A percentile compares a stretch with the other conserved stretches of the same genome.
These are phyloP conservation scores for Garcia nutans DNA, from an alignment of 345 rosid genomes.

Conservation along the genomic window DNA sequence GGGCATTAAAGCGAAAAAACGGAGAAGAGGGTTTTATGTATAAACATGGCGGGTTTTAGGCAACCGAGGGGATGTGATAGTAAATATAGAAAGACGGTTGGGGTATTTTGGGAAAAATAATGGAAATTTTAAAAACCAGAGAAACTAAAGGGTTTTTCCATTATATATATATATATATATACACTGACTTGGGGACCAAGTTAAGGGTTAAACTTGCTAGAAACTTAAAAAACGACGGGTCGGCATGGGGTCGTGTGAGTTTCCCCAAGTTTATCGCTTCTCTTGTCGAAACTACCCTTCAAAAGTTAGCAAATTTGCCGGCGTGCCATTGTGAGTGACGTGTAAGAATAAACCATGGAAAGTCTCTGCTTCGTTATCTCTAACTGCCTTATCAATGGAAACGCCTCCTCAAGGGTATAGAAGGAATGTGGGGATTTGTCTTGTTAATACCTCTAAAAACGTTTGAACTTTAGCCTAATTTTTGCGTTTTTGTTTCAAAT, in stretches of 20 bases:
- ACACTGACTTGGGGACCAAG: constrained; percentile 43
- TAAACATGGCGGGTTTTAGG: constrained; percentile 14
- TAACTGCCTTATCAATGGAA: constrained; percentile 24
- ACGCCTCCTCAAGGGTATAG: constrained; percentile 30
- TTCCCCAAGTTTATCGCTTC: constrained; percentile 20
- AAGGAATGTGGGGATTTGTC: constrained; percentile 32
- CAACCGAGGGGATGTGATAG: neutral
- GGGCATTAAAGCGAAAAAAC: neutral
- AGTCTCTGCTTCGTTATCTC: constrained; percentile 31
- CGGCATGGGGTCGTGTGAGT: constrained; percentile 41
- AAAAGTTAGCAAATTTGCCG: constrained; percentile 27
- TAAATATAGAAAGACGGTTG: constrained; percentile 13
- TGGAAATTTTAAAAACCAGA: neutral
- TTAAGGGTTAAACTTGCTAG: neutral
- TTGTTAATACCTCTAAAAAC: constrained; percentile 18
- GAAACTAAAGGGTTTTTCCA: neutral
- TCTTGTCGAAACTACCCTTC: constrained; percentile 24
- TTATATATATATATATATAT: too few relatives aligned
- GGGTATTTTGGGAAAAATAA: constrained; percentile 28
- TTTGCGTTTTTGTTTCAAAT: neutral
- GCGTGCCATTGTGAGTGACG: constrained; percentile 21
- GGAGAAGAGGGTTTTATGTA: constrained; percentile 20
- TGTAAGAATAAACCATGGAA: constrained; percentile 18
- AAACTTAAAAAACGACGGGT: constrained; percentile 23
- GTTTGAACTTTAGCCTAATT: neutral